Evolutionary conservation across 371 early-diverging fungal genomes (phyloP).

Genomic region (Saksenaea vasiformis): DNA sequence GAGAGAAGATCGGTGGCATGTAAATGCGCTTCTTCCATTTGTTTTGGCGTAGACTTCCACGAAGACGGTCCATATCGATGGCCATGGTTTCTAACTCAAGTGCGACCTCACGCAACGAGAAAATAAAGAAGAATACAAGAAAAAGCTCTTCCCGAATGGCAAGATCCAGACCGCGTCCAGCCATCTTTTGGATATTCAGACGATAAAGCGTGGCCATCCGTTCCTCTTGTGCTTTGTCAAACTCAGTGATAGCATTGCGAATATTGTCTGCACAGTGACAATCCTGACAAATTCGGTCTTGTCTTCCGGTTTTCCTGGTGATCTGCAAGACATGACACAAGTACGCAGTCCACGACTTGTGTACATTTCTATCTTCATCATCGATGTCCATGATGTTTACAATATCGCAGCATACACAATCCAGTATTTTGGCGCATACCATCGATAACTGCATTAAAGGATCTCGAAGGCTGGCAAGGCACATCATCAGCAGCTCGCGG

Average conservation of each 20-base stretch:
- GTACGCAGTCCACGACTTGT: constrained; percentile 4
- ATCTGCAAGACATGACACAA: constrained; percentile 1
- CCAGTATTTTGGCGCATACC: constrained; percentile 49
- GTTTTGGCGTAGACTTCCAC: constrained; percentile 28
- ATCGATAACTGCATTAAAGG: constrained; percentile 56
- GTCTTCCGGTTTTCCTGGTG: neutral
- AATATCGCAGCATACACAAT: constrained; percentile 47
- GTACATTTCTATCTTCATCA: constrained; percentile 40
- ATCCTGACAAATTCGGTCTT: neutral
- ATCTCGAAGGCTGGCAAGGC: constrained; percentile 54
- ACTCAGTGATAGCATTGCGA: constrained; percentile 35
- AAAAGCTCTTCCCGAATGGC: constrained; percentile 64
- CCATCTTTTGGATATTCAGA: constrained; percentile 38
- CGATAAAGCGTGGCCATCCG: constrained; percentile 46
- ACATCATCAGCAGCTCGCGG: constrained; percentile 53
- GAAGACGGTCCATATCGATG: constrained; percentile 40
- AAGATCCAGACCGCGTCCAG: constrained; percentile 43
- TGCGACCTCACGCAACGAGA: constrained; percentile 62
- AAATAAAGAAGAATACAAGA: constrained; percentile 68
- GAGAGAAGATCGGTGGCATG: constrained; percentile 52
- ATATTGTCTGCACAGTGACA: constrained; percentile 29
- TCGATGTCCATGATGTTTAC: constrained; percentile 48
- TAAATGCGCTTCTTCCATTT: constrained; percentile 38
- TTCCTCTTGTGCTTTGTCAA: constrained; percentile 47
- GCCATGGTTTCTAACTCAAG: constrained; percentile 54